Evolutionary conservation across 2,329 filamentous ascomycete species (phyloP), one percentile per base, ranked within the genome.

Genomic region (Exophiala sideris): DNA sequence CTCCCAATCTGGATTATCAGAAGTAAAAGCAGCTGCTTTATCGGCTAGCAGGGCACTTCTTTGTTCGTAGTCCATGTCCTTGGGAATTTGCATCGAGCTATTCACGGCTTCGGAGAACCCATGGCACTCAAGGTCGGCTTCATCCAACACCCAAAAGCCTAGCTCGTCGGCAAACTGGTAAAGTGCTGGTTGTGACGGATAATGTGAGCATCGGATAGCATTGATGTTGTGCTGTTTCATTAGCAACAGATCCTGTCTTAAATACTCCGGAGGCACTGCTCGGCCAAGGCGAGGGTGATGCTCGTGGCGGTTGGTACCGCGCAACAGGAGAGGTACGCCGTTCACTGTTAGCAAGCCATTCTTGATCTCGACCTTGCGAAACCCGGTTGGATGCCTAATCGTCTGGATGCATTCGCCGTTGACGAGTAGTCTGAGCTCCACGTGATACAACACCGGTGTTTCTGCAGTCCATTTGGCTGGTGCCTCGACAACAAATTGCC

Each of bases 201-300:
- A 84, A 64, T 89, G 86, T 1, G 80, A 85, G 48, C 81, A 85
- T 0, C 86, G 82, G 4, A 89, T 75, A 0, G 86, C 82, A 59
- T 89, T 89, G 70, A 89, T 78, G 62, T 88, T 88, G 72, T 87
- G 79, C 5, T 70, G 73, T 68, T 89, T 89, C 85, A 89, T 89
- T 3, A 83, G 71, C 2, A 84, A 63, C 1, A 89, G 72, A 59
- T 89, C 86, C 11, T 74, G 68, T 58, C 78, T 78, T 64, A 87
- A 79, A 20, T 80, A 86, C 1, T 84, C 80, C 5, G 80, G 68
- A 0, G 84, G 83, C 0, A 88, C 83, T 0, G 84, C 77, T 0
- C 85, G 81, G 2, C 85, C 85, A 24, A 78, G 77, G 9, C 71
- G 70, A 0, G 84, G 83, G 62, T 89, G 85, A 62, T 89, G 85